Percentiles rank a stretch among this genome's conserved stretches.
These are phyloP conservation scores for Zostera marina DNA, from an alignment of 116 monocot species.

Conservation along the genomic window DNA sequence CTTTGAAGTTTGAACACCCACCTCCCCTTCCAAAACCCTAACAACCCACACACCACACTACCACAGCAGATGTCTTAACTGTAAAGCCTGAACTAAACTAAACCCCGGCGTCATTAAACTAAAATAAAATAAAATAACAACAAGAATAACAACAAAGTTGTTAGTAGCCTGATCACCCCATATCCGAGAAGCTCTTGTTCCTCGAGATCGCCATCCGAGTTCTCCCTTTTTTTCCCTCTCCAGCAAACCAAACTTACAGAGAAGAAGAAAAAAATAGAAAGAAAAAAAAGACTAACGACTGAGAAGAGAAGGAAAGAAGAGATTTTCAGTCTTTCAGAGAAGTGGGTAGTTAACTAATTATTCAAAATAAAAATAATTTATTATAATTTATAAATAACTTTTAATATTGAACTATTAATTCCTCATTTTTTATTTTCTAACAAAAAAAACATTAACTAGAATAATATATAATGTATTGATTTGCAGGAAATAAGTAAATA, in stretches of 20 bases:
- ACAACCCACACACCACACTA: background rate
- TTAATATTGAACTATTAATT: too few relatives aligned
- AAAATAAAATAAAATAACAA: too few relatives aligned
- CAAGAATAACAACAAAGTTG: too few relatives aligned
- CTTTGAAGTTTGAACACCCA: background rate
- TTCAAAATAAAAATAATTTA: too few relatives aligned
- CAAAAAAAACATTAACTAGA: too few relatives aligned
- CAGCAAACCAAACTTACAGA: background rate
- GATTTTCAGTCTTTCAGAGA: too few relatives aligned
- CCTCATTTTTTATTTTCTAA: too few relatives aligned
- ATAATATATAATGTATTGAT: too few relatives aligned
- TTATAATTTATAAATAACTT: too few relatives aligned
- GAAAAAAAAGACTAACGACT: background rate
- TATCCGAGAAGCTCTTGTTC: constrained; percentile 32
- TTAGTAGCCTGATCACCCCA: constrained; percentile 23
- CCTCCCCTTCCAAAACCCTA: background rate
- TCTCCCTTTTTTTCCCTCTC: background rate
- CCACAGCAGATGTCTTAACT: background rate
- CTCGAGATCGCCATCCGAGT: constrained; percentile 35
- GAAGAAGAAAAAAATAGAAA: background rate
- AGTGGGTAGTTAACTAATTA: too few relatives aligned
- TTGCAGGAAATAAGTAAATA: too few relatives aligned
- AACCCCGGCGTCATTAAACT: background rate
- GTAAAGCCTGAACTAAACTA: background rate
- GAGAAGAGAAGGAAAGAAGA: background rate